Evolutionary conservation across 2,329 filamentous ascomycete species (phyloP), one percentile per base, ranked within the genome.

Genomic region (Penicillium sp.): DNA sequence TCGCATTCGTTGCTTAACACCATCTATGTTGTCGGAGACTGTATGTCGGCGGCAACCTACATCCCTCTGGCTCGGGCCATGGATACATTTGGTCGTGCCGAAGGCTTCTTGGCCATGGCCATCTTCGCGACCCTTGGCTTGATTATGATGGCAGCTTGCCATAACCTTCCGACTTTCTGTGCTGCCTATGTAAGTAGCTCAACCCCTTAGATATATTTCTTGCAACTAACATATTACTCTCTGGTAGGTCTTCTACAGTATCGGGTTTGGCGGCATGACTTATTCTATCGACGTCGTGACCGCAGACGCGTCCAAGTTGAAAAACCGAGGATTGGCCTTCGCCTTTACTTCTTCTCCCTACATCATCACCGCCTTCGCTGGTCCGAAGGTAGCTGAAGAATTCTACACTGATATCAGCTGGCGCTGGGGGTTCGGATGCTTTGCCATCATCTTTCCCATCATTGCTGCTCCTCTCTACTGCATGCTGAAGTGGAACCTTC

Each of bases 391-490:
- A 15, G 79, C 80, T 0, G 68, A 81, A 13, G 70, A 74, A 0
- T 82, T 85, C 60, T 69, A 81, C 34, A 58, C 71, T 0, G 69
- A 77, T 1, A 73, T 80, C 33, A 80, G 77, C 42, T 86, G 80
- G 79, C 78, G 82, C 17, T 88, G 85, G 85, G 84, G 75, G 0
- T 87, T 83, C 58, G 85, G 84, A 24, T 69, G 74, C 34, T 88
- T 85, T 58, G 75, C 80, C 24, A 84, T 89, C 57, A 75, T 88
- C 48, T 77, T 82, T 1, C 84, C 85, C 0, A 62, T 79, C 42
- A 74, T 85, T 29, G 78, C 78, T 2, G 32, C 81, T 3, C 86
- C 86, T 0, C 72, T 88, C 8, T 80, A 80, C 46, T 56, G 70
- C 10, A 64, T 86, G n/a, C 77, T 87, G 59, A 72, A 78, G 52